A percentile compares a stretch with the other conserved stretches of the same genome.
Evolutionary conservation across 371 early-diverging fungal genomes (phyloP).

Genomic region (Lichtheimia ramosa): DNA sequence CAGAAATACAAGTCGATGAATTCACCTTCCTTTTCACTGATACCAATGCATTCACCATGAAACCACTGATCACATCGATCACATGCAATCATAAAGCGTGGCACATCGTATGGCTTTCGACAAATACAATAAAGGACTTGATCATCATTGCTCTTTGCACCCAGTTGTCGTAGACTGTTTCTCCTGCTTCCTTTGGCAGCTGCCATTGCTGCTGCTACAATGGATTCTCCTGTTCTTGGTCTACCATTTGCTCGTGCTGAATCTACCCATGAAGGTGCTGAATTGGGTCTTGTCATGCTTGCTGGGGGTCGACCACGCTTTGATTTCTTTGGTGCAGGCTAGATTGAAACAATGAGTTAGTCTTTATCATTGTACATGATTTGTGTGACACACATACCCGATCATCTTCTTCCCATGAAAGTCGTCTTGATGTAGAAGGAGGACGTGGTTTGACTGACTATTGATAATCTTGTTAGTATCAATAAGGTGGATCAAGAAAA

Average conservation of each 20-base stretch:
- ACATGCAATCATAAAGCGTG: conserved; percentile 66
- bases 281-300: not conserved
- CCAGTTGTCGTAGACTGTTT: conserved; percentile 7
- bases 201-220: conserved; percentile 9
- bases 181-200: conserved; percentile 9
- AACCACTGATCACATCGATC: conserved; percentile 69
- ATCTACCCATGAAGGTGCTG: not conserved
- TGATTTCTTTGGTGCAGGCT: conserved; percentile 13
- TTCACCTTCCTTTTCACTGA: conserved; percentile 57
- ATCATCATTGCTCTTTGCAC: not conserved
- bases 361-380: not conserved
- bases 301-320: conserved; percentile 9
- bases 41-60: conserved; percentile 66
- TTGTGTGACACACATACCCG: conserved; percentile 6
- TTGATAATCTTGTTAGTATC: not conserved
- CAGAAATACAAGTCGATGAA: conserved; percentile 63
- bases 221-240: conserved; percentile 1
- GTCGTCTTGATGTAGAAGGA: not conserved
- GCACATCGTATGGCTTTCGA: conserved; percentile 50
- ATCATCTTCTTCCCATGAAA: conserved; percentile 15
- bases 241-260: not conserved
- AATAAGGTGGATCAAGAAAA: not conserved
- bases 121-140: conserved; percentile 56
- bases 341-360: not conserved
- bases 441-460: not conserved